Evolutionary conservation across 352 stramenopile species (phyloP).

Genomic region (Globisporangium paroecandrum): DNA sequence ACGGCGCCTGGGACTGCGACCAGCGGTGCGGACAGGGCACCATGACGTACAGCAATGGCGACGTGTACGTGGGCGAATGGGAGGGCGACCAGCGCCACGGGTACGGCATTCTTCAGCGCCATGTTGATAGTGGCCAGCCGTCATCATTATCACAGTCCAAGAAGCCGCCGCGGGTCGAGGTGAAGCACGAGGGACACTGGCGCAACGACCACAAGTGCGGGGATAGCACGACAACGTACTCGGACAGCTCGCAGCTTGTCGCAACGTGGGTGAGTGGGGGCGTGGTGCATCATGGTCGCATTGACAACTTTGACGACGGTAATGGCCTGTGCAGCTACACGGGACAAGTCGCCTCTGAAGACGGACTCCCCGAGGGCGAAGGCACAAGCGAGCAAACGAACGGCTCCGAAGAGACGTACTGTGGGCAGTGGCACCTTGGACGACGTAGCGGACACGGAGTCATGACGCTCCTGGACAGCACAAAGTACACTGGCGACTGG

Average conservation of each 20-base stretch:
- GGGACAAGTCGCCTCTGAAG: conserved; percentile 28
- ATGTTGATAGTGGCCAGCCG: background rate
- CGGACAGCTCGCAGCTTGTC: conserved; percentile 42
- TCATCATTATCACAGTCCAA: background rate
- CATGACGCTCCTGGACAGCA: conserved; percentile 64
- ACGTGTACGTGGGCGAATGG: conserved; percentile 57
- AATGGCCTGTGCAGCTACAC: conserved; percentile 48
- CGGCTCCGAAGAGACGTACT: conserved; percentile 42
- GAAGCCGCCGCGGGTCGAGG: conserved; percentile 13
- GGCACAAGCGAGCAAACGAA: conserved; percentile 39
- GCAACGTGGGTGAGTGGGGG: conserved; percentile 33
- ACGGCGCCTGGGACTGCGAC: conserved; percentile 64
- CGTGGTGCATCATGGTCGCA: conserved; percentile 15
- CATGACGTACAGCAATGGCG: conserved; percentile 45
- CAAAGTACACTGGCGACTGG: conserved; percentile 82
- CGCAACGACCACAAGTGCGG: conserved; percentile 48
- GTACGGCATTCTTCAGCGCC: conserved; percentile 42
- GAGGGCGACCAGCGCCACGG: conserved; percentile 42
- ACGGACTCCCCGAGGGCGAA: conserved; percentile 49
- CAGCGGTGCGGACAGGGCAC: conserved; percentile 44
- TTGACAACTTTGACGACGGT: conserved; percentile 55
- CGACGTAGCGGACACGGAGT: conserved; percentile 50
- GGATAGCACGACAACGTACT: conserved; percentile 57
- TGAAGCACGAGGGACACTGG: conserved; percentile 81
- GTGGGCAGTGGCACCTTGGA: conserved; percentile 42